These are phyloP conservation scores for Populus davidiana DNA, from an alignment of 345 rosid genomes.

Conservation along the genomic window DNA sequence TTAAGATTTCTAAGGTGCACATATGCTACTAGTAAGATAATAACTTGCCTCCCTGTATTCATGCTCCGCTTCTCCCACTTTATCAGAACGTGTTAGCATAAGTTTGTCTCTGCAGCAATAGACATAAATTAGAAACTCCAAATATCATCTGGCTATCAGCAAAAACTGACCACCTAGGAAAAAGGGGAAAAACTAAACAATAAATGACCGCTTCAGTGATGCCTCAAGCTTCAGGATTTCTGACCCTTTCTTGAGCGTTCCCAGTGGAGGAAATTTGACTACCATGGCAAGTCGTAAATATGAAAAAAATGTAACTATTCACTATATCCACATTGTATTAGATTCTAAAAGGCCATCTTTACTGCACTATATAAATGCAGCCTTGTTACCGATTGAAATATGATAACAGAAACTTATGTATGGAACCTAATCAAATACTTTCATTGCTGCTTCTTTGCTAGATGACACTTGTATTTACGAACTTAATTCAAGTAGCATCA, in stretches of 20 bases:
- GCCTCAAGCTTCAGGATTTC: not conserved
- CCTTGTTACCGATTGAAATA: not conserved
- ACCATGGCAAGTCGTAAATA: not conserved
- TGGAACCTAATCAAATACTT: not conserved
- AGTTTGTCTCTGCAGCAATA: slow-evolving; percentile 73
- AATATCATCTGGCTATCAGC: not conserved
- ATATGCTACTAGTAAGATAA: not conserved
- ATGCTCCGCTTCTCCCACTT: slow-evolving; percentile 80
- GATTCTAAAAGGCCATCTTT: not conserved
- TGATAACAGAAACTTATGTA: not conserved
- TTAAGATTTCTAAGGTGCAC: not conserved
- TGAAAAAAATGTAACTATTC: not conserved
- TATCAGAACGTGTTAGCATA: slow-evolving; percentile 83
- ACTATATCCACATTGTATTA: not conserved
- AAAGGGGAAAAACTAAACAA: not conserved
- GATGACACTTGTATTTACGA: not conserved
- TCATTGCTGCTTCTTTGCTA: not conserved
- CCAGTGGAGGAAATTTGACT: not conserved
- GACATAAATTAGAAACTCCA: not conserved
- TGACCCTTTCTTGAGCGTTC: not conserved
- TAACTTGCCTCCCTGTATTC: slow-evolving; percentile 78
- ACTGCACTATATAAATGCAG: not conserved
- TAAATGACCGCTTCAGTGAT: not conserved
- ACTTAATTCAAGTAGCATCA: not conserved
- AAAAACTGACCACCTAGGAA: not conserved